Evolutionary conservation across 2,329 filamentous ascomycete genomes (phyloP).

Genomic region (Daldinia sp.): DNA sequence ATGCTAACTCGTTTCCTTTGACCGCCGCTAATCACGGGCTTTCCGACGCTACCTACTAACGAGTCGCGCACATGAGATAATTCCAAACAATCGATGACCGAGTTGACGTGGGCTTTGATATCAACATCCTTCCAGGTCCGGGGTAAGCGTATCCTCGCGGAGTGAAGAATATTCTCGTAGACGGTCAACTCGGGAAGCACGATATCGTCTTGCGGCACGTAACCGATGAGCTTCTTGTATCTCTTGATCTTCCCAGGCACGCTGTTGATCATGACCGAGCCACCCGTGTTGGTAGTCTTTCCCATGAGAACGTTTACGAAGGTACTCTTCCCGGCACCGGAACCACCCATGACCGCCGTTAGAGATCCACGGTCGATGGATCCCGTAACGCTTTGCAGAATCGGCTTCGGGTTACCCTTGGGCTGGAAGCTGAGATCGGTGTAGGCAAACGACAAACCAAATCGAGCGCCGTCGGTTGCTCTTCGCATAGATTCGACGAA

Average conservation of each 20-base stretch:
- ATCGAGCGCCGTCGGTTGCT: constrained; percentile 58
- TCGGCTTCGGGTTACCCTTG: constrained; percentile 53
- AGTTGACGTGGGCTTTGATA: constrained; percentile 62
- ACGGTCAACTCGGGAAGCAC: constrained; percentile 67
- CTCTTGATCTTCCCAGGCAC: constrained; percentile 55
- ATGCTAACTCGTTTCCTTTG: constrained; percentile 67
- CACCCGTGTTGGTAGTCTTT: constrained; percentile 60
- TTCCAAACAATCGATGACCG: constrained; percentile 63
- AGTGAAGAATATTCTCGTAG: constrained; percentile 68
- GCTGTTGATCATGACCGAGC: constrained; percentile 62
- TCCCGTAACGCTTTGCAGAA: constrained; percentile 63
- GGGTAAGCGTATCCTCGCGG: constrained; percentile 62
- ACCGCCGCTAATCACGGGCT: constrained; percentile 63
- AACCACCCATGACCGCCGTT: constrained; percentile 68
- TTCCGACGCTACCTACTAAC: constrained; percentile 59
- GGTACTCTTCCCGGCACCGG: constrained; percentile 66
- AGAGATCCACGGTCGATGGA: constrained; percentile 62
- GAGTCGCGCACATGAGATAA: constrained; percentile 61
- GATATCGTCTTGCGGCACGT: constrained; percentile 69
- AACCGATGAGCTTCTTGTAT: constrained; percentile 68
- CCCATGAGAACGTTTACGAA: constrained; percentile 70
- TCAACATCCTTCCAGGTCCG: constrained; percentile 58
- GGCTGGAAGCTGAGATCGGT: constrained; percentile 59
- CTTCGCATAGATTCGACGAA: constrained; percentile 63
- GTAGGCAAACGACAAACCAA: constrained; percentile 64